Percentiles rank a stretch among this genome's conserved stretches.
Conservation (phyloP, 441 rosid genomes). For the Oxalis stricta region DNA sequence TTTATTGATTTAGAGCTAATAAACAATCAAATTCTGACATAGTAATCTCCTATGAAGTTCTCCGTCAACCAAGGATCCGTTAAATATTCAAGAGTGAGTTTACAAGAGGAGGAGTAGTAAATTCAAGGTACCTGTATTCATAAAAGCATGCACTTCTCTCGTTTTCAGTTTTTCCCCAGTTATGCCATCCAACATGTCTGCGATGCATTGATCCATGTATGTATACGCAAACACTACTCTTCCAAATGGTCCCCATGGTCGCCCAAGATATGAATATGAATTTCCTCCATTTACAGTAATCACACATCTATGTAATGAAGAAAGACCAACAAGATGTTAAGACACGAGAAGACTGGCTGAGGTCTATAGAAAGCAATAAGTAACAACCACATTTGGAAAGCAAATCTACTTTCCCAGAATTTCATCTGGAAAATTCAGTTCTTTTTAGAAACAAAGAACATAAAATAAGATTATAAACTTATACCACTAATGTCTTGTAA, state of each 20-base stretch:
- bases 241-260: conserved; percentile 99
- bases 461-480: too few species aligned
- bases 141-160: conserved; percentile 97
- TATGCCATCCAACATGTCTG: conserved; percentile 73
- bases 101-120: background rate
- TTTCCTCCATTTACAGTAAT: conserved; percentile 79
- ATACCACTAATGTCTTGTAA: too few species aligned
- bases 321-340: background rate
- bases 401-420: too few species aligned
- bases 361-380: background rate
- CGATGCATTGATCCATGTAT: conserved; percentile 72
- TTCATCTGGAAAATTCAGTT: too few species aligned
- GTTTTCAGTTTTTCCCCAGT: conserved; percentile 91
- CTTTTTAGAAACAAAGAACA: too few species aligned
- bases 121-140: conserved; percentile 56
- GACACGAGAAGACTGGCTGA: background rate
- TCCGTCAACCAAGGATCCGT: background rate
- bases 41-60: background rate
- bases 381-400: background rate
- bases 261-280: conserved; percentile 61
- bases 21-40: background rate
- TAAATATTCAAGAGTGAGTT: background rate
- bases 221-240: conserved; percentile 80
- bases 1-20: background rate
- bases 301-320: conserved; percentile 49